A percentile compares a stretch with the other conserved stretches of the same genome.
Conservation (phyloP, 257 asterid genomes). For the Ligustrum vulgare region DNA sequence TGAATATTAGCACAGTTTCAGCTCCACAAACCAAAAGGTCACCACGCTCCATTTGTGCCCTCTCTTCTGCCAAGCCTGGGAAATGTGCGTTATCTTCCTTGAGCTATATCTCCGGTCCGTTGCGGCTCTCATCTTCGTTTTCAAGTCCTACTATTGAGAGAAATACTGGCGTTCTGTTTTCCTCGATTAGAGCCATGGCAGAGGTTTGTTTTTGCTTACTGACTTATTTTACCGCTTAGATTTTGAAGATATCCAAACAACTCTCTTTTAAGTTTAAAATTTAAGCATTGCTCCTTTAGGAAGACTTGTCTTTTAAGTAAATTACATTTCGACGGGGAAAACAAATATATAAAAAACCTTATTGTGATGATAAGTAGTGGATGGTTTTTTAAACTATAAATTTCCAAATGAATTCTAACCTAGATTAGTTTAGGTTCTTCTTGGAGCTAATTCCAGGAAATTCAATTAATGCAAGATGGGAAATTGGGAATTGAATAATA, state of each 20-base stretch:
- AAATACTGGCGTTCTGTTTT: conserved; percentile 26
- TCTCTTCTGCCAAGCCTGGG: conserved; percentile 29
- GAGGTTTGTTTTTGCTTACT: conserved; percentile 42
- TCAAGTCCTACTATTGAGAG: conserved; percentile 26
- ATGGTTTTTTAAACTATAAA: neutral
- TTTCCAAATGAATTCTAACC: neutral
- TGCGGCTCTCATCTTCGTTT: conserved; percentile 34
- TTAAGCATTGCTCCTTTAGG: neutral
- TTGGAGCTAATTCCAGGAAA: neutral
- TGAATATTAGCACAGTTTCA: conserved; percentile 58
- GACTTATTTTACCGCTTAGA: neutral
- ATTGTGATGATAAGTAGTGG: neutral
- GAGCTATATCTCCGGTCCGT: conserved; percentile 49
- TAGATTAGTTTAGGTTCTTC: neutral
- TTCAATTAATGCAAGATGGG: neutral
- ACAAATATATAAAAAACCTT: neutral
- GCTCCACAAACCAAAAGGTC: conserved; percentile 38
- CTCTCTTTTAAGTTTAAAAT: neutral
- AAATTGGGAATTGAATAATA: neutral
- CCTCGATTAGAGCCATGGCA: conserved; percentile 59
- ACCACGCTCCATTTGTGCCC: conserved; percentile 30
- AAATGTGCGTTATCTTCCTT: conserved; percentile 45
- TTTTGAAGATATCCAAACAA: neutral
- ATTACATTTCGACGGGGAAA: neutral
- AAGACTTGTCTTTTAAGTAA: neutral